Base-by-base conservation (phyloP, 2,329 filamentous ascomycete species). In the Mariannaea sp. region DNA sequence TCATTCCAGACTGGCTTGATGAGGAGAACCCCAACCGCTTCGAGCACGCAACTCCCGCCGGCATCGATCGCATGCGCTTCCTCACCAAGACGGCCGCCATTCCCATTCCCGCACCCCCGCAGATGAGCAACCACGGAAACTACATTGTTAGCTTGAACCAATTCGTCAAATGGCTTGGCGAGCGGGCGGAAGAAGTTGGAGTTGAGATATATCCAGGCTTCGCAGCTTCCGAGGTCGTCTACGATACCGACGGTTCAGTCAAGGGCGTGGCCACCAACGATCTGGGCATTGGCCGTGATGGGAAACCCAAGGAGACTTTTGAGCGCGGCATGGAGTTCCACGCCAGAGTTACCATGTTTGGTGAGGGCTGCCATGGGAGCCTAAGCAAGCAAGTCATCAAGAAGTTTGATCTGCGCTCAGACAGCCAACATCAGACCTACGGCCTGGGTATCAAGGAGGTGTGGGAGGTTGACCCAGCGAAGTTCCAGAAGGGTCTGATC, bases 291-390 rank as follows among this genome's bases (percentile, higher is more conserved):
- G 86, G 82, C 8, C 83, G 92, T 49, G 83, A 89, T 65, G 93
- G 93, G 32, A 88, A 88, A 71, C 85, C 92, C 29, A 97, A 96
- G 77, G 89, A 94, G 50, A 87, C 81, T 6, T 99, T 97, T 68
- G 92, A 97, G 79, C 84, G 94, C 56, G 94, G 94, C 55, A 99
- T 99, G 94, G 94, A 96, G 75, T 99, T 99, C 71, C 92, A 96
- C 68, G 93, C 94, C 6, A 82, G 89, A 53, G 87, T 94, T 43
- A 99, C 94, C 30, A 80, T 99, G 49, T 92, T 99, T 54, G 94
- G 83, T 10, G 94, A 99, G 76, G 94, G 94, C 10, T 97, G 93
- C 69, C 94, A 99, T 71, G 94, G 94, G 58, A 96, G 90, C 75
- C 74, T 99, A 73, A 93, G 88, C 45, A 99, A 99, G 79, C 89